Evolutionary conservation across 495 filamentous ascomycete species (phyloP).

Genomic region (Xylaria acuta): DNA sequence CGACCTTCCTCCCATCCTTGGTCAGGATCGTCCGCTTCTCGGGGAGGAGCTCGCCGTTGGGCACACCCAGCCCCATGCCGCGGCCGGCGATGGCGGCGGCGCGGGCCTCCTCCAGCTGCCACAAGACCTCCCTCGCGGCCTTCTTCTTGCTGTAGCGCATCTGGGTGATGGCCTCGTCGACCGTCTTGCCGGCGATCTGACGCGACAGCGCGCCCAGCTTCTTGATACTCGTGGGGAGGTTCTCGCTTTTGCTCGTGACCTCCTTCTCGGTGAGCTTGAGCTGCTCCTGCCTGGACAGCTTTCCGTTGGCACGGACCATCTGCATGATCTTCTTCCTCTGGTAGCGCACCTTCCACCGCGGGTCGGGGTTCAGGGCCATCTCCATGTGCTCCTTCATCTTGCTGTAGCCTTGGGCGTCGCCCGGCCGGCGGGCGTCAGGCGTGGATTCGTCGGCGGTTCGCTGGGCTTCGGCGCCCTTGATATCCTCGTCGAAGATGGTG

Average conservation of each 20-base stretch:
- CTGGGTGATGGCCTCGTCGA: constrained; percentile 91
- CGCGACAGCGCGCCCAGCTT: constrained; percentile 83
- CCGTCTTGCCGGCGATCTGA: constrained; percentile 88
- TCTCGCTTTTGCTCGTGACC: constrained; percentile 64
- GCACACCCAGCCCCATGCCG: constrained; percentile 81
- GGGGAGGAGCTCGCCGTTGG: constrained; percentile 32
- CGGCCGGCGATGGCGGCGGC: constrained; percentile 76
- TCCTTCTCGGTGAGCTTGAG: constrained; percentile 78
- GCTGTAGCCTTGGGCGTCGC: constrained; percentile 23
- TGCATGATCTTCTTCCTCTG: constrained; percentile 82
- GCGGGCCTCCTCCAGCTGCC: constrained; percentile 77
- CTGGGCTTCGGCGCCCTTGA: constrained; percentile 35
- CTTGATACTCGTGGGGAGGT: constrained; percentile 82
- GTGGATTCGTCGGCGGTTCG: constrained; percentile 4
- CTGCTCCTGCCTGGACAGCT: constrained; percentile 64
- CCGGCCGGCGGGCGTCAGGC: constrained; percentile 7
- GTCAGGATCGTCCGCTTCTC: constrained; percentile 51
- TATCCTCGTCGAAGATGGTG: constrained; percentile 68
- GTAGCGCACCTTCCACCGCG: constrained; percentile 69
- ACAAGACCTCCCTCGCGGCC: constrained; percentile 77
- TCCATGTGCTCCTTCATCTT: constrained; percentile 56
- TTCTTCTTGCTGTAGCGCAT: constrained; percentile 97
- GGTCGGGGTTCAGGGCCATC: constrained; percentile 71
- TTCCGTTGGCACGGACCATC: constrained; percentile 60
- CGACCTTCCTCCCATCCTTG: constrained; percentile 66